These are phyloP conservation scores for Nemania sp. DNA, from an alignment of 2,329 filamentous ascomycete genomes.

Conservation along the genomic window DNA sequence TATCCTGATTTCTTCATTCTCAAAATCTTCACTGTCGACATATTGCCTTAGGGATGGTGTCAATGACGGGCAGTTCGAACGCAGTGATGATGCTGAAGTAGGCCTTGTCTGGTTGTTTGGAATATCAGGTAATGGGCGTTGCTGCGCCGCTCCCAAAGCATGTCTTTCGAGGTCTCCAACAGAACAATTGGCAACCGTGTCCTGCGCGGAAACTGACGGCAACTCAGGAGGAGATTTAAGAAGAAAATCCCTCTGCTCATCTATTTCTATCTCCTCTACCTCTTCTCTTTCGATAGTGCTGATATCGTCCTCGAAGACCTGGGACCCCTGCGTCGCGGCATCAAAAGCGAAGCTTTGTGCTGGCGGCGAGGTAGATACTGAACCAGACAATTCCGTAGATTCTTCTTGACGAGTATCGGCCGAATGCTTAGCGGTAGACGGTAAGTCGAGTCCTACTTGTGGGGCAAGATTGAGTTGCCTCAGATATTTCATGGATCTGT, in stretches of 20 bases:
- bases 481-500: constrained; percentile 56
- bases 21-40: constrained; percentile 40
- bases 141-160: constrained; percentile 17
- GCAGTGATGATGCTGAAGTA: constrained; percentile 34
- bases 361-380: not conserved
- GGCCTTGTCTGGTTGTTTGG: constrained; percentile 31
- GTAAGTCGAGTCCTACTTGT: constrained; percentile 15
- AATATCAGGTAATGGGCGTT: constrained; percentile 38
- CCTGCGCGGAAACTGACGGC: constrained; percentile 2
- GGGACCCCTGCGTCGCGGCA: constrained; percentile 17
- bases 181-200: not conserved
- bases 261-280: not conserved
- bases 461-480: constrained; percentile 52
- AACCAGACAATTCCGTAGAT: not conserved
- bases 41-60: constrained; percentile 40
- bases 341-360: constrained; percentile 26
- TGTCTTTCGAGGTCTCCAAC: constrained; percentile 5
- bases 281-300: constrained; percentile 5
- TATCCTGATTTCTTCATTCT: constrained; percentile 37
- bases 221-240: constrained; percentile 26
- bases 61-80: constrained; percentile 39
- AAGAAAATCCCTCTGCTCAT: constrained; percentile 21
- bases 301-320: constrained; percentile 18
- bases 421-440: constrained; percentile 7
- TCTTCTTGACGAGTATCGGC: not conserved